A percentile compares a stretch with the other conserved stretches of the same genome.
These are phyloP conservation scores for Anthostomella pinea DNA, from an alignment of 2,329 filamentous ascomycete genomes.

Conservation along the genomic window DNA sequence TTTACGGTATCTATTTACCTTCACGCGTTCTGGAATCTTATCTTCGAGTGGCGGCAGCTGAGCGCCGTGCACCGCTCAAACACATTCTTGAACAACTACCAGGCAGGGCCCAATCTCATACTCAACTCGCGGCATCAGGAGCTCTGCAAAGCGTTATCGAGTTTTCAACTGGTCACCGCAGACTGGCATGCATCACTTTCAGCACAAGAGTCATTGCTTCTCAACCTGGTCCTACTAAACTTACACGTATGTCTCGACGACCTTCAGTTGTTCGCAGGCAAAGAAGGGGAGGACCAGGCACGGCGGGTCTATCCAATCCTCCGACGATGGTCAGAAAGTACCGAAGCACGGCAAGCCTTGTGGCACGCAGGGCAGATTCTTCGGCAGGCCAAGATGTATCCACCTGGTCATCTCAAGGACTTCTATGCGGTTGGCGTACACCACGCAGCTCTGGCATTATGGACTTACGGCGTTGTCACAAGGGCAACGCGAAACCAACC, in stretches of 20 bases:
- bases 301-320: constrained; percentile 56
- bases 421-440: constrained; percentile 69
- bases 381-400: constrained; percentile 55
- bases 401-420: constrained; percentile 54
- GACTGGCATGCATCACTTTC: constrained; percentile 43
- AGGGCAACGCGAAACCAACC: constrained; percentile 37
- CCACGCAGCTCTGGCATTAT: constrained; percentile 65
- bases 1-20: constrained; percentile 59
- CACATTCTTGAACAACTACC: constrained; percentile 41
- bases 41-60: constrained; percentile 64
- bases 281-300: constrained; percentile 65
- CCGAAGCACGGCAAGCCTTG: constrained; percentile 56
- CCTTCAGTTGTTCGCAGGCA: constrained; percentile 64
- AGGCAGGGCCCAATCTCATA: constrained; percentile 42
- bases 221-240: constrained; percentile 59
- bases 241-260: constrained; percentile 64
- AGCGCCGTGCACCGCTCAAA: constrained; percentile 47
- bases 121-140: constrained; percentile 59
- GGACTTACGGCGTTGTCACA: constrained; percentile 64
- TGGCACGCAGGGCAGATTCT: constrained; percentile 69
- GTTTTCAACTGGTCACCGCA: constrained; percentile 42
- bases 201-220: constrained; percentile 45
- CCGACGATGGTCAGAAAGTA: constrained; percentile 55
- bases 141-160: constrained; percentile 54
- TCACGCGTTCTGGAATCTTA: constrained; percentile 62